Evolutionary conservation across 169 alveolate species (phyloP).

Genomic region (Babesia sp.): DNA sequence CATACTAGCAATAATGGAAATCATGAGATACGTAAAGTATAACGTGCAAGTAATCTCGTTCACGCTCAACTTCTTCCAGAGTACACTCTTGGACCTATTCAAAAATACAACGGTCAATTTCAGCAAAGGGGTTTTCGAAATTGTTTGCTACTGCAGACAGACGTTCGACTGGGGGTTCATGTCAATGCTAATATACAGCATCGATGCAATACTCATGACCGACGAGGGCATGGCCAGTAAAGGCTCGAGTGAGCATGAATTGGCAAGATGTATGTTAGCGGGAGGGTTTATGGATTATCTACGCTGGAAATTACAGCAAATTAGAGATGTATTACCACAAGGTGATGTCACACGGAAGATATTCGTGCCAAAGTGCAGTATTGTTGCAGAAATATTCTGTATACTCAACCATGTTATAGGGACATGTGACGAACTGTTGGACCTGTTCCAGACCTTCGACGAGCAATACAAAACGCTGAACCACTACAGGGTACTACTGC

Average conservation of each 20-base stretch:
- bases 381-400: conserved; percentile 59
- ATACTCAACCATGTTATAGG: conserved; percentile 60
- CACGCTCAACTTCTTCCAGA: conserved; percentile 58
- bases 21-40: conserved; percentile 41
- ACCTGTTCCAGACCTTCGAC: conserved; percentile 51
- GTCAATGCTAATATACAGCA: conserved; percentile 59
- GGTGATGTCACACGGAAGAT: conserved; percentile 18
- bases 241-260: background rate
- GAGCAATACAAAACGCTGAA: conserved; percentile 35
- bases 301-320: conserved; percentile 59
- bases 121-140: conserved; percentile 64
- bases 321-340: background rate
- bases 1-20: conserved; percentile 50
- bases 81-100: conserved; percentile 47
- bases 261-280: conserved; percentile 45
- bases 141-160: conserved; percentile 67
- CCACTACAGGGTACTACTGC: conserved; percentile 54
- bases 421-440: conserved; percentile 52
- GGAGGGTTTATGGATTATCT: conserved; percentile 62
- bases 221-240: conserved; percentile 4
- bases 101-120: conserved; percentile 48
- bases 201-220: conserved; percentile 41
- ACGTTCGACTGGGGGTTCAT: conserved; percentile 70
- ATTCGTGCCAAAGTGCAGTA: conserved; percentile 33
- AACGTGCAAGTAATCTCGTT: conserved; percentile 35